Conservation (phyloP, 305 asterid genomes). For the Withania somnifera region DNA sequence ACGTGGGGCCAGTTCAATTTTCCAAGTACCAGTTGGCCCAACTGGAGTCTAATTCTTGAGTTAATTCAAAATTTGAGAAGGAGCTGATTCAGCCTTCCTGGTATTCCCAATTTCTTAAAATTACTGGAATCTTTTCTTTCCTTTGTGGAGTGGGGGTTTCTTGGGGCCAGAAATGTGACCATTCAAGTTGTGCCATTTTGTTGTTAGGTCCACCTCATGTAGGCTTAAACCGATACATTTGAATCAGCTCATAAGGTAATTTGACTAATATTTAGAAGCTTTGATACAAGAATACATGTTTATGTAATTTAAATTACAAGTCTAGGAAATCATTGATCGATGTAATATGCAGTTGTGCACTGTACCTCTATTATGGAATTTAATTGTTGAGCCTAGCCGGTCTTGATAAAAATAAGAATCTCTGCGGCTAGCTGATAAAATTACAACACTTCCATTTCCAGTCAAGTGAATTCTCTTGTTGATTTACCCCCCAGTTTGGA, state of each 20-base stretch:
- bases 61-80: neutral
- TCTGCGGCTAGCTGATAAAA: neutral
- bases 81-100: conserved; percentile 1
- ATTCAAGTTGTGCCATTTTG: neutral
- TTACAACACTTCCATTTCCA: neutral
- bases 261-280: neutral
- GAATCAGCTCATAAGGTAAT: neutral
- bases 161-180: neutral
- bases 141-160: neutral
- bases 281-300: neutral
- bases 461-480: neutral
- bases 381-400: neutral
- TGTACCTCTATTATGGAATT: neutral
- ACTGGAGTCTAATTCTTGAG: neutral
- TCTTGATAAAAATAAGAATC: neutral
- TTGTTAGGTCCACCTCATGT: neutral
- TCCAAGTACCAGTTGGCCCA: neutral
- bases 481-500: neutral
- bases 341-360: neutral
- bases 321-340: neutral
- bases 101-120: neutral
- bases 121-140: neutral
- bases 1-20: neutral
- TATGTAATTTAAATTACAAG: neutral
- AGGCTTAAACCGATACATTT: neutral